phyloP scores from a whole-genome alignment of 257 asterid genomes.

The Verbena officinalis region DNA sequence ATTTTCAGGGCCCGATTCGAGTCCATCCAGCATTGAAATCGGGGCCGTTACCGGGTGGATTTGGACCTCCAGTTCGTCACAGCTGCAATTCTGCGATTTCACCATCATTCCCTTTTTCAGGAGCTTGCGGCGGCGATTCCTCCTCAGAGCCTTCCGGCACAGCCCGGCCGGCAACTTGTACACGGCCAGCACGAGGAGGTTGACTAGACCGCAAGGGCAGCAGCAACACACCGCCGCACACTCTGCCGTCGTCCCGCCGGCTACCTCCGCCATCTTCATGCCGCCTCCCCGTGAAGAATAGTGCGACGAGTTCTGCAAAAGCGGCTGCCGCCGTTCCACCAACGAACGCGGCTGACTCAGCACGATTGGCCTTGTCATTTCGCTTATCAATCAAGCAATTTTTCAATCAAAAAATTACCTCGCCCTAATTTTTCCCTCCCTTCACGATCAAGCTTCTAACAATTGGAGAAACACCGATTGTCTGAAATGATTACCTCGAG shows the following conservation, averaged over 20 bases:
- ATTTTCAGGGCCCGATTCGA: slow-evolving; percentile 33
- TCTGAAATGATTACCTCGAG: slow-evolving; percentile 4
- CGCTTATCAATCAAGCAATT: background rate
- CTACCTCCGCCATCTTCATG: slow-evolving; percentile 63
- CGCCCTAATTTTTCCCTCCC: background rate
- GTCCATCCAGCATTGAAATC: slow-evolving; percentile 23
- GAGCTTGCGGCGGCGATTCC: slow-evolving; percentile 55
- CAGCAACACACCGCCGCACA: slow-evolving; percentile 89
- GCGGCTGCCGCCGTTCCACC: slow-evolving; percentile 52
- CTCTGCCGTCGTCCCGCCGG: slow-evolving; percentile 83
- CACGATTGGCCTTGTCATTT: slow-evolving; percentile 50
- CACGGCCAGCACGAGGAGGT: slow-evolving; percentile 59
- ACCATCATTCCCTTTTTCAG: slow-evolving; percentile 27
- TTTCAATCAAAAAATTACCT: background rate
- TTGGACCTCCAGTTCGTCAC: slow-evolving; percentile 45
- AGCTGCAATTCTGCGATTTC: slow-evolving; percentile 34
- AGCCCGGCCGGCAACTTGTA: slow-evolving; percentile 78
- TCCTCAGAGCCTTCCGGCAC: slow-evolving; percentile 61
- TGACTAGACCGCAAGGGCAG: slow-evolving; percentile 73
- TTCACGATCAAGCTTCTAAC: background rate
- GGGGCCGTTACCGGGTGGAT: slow-evolving; percentile 41
- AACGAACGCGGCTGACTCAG: slow-evolving; percentile 37
- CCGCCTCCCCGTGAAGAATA: slow-evolving; percentile 35
- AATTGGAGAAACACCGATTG: too few relatives aligned
- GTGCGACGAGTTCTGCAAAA: slow-evolving; percentile 34